Base-by-base conservation (phyloP, 2,329 filamentous ascomycete species). In the Stachybotrys elegans region DNA sequence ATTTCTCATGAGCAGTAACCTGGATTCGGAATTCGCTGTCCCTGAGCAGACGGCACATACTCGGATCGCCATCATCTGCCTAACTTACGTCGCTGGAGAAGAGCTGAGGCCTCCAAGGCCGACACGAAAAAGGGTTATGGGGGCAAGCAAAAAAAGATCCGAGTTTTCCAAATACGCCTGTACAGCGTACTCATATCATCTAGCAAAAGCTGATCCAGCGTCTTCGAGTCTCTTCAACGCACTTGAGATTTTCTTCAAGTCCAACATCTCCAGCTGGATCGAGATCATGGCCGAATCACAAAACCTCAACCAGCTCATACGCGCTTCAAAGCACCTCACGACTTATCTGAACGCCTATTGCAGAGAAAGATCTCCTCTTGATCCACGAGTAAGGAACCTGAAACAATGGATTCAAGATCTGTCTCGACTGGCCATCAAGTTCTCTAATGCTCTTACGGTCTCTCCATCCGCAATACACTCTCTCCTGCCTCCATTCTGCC, bases 241-340 rank as follows among this genome's bases (percentile, higher is more conserved):
- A 36, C 43, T 64, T 6, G 48, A 51, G 11, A 44, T 43, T 11
- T 67, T 68, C 45, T 40, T 66, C 6, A 55, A 52, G 13, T 49
- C 53, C 20, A 66, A 66, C 43, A 43, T 68, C 4, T 53, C 68
- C 11, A 57, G 58, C 9, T 68, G 65, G 66, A 62, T 68, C 32
- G 65, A 68, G 46, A 50, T 42, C 19, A 51, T 51, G 23, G 50
- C 48, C 32, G 42, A 48, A 8, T 48, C 43, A 34, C 47, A 36
- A 25, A 42, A 51, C 25, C 47, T 52, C 16, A 45, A 25, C 14
- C 44, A 46, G 7, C 50, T 52, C 27, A 49, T 52, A 40, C 45
- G 38, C 35, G 36, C 47, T 14, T 51, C 50, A 16, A 43, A 49
- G 29, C 42, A 54, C 45, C 46, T 54, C 40, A 50, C 47, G 29